phyloP scores from a whole-genome alignment of 495 filamentous ascomycete genomes.

The Collariella sp. region DNA sequence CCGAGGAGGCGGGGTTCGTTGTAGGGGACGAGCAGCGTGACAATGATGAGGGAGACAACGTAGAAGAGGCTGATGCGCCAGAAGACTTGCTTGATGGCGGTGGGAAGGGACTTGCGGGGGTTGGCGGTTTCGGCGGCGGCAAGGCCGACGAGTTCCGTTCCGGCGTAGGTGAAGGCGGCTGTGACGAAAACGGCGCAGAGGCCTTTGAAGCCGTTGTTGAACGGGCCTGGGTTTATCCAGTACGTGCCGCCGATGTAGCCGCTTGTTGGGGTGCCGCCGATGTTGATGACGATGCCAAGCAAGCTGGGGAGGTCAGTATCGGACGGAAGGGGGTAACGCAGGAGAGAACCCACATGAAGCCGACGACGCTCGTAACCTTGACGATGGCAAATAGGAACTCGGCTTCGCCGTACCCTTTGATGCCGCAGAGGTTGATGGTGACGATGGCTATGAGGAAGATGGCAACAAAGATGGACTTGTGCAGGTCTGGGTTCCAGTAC shows the following conservation, averaged over 20 bases:
- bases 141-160: constrained; percentile 86
- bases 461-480: constrained; percentile 72
- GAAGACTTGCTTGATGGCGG: constrained; percentile 89
- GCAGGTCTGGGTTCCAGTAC: constrained; percentile 65
- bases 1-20: constrained; percentile 50
- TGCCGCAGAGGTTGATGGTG: constrained; percentile 75
- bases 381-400: constrained; percentile 83
- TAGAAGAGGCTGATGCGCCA: constrained; percentile 92
- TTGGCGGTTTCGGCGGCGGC: constrained; percentile 85
- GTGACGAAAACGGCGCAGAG: constrained; percentile 90
- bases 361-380: constrained; percentile 80
- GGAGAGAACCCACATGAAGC: constrained; percentile 64
- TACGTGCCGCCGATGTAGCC: constrained; percentile 78
- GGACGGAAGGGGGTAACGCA: background rate
- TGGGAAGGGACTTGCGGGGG: constrained; percentile 76
- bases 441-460: constrained; percentile 72
- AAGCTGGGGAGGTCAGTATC: constrained; percentile 40
- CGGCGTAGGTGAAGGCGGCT: constrained; percentile 84
- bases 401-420: constrained; percentile 83
- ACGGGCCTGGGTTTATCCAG: constrained; percentile 79
- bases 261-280: constrained; percentile 64
- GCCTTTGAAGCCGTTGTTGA: constrained; percentile 90
- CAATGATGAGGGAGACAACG: constrained; percentile 62
- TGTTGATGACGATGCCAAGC: constrained; percentile 70
- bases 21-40: constrained; percentile 71